Conservation (phyloP, 1,139 yeast species). For the Kodamaea fungicola region DNA sequence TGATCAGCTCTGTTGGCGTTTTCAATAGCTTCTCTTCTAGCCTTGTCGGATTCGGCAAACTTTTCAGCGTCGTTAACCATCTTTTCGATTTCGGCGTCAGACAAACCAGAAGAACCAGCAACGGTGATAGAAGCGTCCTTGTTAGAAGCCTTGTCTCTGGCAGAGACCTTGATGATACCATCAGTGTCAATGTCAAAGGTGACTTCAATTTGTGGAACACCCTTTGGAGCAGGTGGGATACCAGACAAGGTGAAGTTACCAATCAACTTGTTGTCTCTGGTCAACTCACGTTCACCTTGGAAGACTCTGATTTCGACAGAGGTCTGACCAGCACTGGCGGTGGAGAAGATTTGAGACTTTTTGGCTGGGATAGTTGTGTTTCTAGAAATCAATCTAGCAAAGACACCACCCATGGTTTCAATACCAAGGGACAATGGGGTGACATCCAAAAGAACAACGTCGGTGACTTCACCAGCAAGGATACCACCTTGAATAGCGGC, state of each 20-base stretch:
- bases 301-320: constrained; percentile 97
- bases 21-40: constrained; percentile 91
- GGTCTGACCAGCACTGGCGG: constrained; percentile 98
- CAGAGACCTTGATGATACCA: constrained; percentile 98
- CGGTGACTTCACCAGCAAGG: constrained; percentile 97
- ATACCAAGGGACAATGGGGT: constrained; percentile 97
- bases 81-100: constrained; percentile 94
- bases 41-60: constrained; percentile 95
- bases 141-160: constrained; percentile 97
- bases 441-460: constrained; percentile 89
- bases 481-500: constrained; percentile 99
- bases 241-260: constrained; percentile 97
- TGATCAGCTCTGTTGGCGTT: constrained; percentile 96
- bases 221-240: constrained; percentile 99
- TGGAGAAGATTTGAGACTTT: constrained; percentile 95
- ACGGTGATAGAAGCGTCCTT: constrained; percentile 98
- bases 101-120: constrained; percentile 97
- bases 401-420: constrained; percentile 98
- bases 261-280: constrained; percentile 96
- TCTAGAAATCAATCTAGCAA: constrained; percentile 95
- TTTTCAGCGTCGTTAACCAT: constrained; percentile 99
- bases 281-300: constrained; percentile 99
- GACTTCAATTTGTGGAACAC: constrained; percentile 99
- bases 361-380: constrained; percentile 98
- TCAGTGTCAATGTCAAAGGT: constrained; percentile 97